A percentile compares a stretch with the other conserved stretches of the same genome.
These are phyloP conservation scores for Colletotrichum spaethianum DNA, from an alignment of 2,329 filamentous ascomycete genomes.

Conservation along the genomic window DNA sequence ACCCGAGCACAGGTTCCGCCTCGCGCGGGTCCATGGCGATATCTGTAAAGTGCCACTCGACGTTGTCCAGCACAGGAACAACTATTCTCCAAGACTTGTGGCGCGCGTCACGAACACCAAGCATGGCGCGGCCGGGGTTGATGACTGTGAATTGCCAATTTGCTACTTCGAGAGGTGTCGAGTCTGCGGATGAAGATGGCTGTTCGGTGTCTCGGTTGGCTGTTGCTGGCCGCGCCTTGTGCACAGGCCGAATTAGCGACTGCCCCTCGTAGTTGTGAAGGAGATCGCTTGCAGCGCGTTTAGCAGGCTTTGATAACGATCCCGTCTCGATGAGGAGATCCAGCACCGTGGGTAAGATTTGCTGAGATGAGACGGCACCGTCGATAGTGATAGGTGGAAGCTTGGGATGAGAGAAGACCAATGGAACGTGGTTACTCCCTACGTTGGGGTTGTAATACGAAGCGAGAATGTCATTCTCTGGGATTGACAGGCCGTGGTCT, in stretches of 20 bases:
- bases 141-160: conserved; percentile 71
- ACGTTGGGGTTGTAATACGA: conserved; percentile 61
- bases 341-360: conserved; percentile 61
- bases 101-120: conserved; percentile 42
- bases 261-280: conserved; percentile 43
- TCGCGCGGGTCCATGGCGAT: conserved; percentile 40
- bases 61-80: conserved; percentile 42
- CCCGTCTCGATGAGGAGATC: conserved; percentile 58
- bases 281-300: conserved; percentile 53
- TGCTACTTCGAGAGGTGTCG: conserved; percentile 51
- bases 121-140: conserved; percentile 44
- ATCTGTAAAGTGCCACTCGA: conserved; percentile 43
- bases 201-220: neutral
- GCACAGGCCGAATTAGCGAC: neutral
- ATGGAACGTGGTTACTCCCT: conserved; percentile 58
- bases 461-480: conserved; percentile 55
- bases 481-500: conserved; percentile 59
- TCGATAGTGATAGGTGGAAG: conserved; percentile 57
- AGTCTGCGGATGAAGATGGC: neutral
- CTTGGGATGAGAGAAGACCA: conserved; percentile 59
- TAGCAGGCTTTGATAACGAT: conserved; percentile 53
- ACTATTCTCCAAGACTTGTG: conserved; percentile 41
- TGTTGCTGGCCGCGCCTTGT: neutral
- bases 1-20: conserved; percentile 29
- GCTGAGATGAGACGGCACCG: conserved; percentile 56